A percentile compares a stretch with the other conserved stretches of the same genome.
phyloP scores from a whole-genome alignment of 805 yeast species.

The Ogataea kodamae region DNA sequence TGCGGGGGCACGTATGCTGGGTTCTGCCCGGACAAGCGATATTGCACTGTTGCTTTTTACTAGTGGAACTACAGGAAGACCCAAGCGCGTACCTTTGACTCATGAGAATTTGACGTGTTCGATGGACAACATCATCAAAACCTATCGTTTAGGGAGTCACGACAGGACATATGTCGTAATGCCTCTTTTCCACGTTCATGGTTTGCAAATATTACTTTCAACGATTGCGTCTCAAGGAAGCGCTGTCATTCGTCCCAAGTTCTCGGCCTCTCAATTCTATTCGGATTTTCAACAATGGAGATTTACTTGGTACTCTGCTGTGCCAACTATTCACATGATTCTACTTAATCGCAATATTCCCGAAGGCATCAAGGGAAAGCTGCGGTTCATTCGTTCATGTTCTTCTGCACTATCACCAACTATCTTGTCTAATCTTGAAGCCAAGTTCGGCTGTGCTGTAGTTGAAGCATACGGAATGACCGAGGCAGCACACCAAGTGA shows the following conservation, averaged over 20 bases:
- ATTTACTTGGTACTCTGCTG: constrained; percentile 74
- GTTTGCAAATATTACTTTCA: constrained; percentile 62
- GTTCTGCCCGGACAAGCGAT: constrained; percentile 34
- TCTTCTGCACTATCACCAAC: constrained; percentile 69
- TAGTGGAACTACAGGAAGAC: constrained; percentile 73
- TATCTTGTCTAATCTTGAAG: constrained; percentile 55
- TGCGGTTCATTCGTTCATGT: constrained; percentile 69
- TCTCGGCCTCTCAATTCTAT: constrained; percentile 64
- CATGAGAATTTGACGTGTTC: constrained; percentile 61
- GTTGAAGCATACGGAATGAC: constrained; percentile 80
- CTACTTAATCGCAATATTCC: constrained; percentile 53
- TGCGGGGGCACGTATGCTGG: constrained; percentile 10
- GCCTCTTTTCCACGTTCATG: constrained; percentile 80
- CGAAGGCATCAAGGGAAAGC: constrained; percentile 42
- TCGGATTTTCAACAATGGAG: constrained; percentile 44
- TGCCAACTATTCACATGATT: constrained; percentile 73
- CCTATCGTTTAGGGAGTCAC: constrained; percentile 46
- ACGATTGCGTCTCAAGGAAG: constrained; percentile 59
- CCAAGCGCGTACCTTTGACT: constrained; percentile 70
- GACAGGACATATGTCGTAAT: constrained; percentile 65
- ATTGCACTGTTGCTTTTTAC: constrained; percentile 68
- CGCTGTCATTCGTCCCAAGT: constrained; percentile 57
- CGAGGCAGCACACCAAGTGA: constrained; percentile 78
- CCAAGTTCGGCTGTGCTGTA: constrained; percentile 60
- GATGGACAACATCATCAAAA: constrained; percentile 53